Conservation (phyloP, 148 eudicot genomes). For the Chenopodium suecicum region DNA sequence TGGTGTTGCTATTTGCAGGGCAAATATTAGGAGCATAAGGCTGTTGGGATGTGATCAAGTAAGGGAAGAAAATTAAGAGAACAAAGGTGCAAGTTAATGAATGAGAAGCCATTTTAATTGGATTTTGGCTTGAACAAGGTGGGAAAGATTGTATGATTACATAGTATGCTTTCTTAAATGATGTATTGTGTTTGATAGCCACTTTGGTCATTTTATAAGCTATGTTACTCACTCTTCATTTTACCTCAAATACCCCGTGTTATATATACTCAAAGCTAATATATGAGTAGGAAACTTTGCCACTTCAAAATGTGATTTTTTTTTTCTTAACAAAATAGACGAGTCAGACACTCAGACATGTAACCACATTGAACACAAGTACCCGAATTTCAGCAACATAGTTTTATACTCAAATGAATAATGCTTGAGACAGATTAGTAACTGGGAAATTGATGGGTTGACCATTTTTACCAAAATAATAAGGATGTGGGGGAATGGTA, state of each 20-base stretch:
- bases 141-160: not conserved
- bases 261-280: too few species aligned
- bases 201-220: too few species aligned
- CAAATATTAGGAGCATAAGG: conserved; percentile 51
- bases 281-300: too few species aligned
- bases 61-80: conserved; percentile 18
- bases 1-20: conserved; percentile 24
- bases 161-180: not conserved
- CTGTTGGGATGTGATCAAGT: conserved; percentile 53
- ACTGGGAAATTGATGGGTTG: not conserved
- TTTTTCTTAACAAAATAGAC: too few species aligned
- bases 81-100: not conserved
- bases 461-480: not conserved
- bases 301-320: too few species aligned
- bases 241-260: too few species aligned
- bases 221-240: too few species aligned
- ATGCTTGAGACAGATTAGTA: not conserved
- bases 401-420: not conserved
- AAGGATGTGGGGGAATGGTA: not conserved
- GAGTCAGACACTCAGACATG: too few species aligned
- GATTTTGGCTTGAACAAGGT: not conserved
- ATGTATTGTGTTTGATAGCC: not conserved
- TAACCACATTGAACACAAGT: too few species aligned
- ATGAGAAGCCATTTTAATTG: conserved; percentile 15
- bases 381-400: too few species aligned